These are phyloP conservation scores for Ophiostoma quercus DNA, from an alignment of 2,329 filamentous ascomycete species.

Conservation along the genomic window DNA sequence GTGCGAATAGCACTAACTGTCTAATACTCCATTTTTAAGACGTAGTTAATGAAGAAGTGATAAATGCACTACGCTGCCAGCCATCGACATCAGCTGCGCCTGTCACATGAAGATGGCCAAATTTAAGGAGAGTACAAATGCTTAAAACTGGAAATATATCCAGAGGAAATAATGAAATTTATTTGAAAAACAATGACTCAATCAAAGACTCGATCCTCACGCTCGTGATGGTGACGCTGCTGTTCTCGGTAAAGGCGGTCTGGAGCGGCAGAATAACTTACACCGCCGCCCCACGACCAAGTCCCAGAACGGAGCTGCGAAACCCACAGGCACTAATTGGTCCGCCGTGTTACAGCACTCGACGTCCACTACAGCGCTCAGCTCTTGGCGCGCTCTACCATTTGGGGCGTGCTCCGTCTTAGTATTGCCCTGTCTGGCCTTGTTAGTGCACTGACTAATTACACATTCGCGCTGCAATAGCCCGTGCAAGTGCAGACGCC, in stretches of 20 bases:
- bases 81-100: not conserved
- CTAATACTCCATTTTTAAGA: not conserved
- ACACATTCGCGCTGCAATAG: not conserved
- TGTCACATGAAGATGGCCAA: not conserved
- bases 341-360: not conserved
- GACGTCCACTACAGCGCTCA: not conserved
- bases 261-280: not conserved
- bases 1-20: not conserved
- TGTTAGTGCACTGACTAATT: constrained; percentile 1
- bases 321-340: not conserved
- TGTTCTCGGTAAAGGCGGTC: not conserved
- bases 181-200: not conserved
- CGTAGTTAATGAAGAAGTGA: not conserved
- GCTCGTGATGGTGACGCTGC: too few relatives aligned
- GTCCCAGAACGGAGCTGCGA: not conserved
- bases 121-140: not conserved
- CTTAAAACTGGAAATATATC: not conserved
- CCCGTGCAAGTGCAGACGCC: not conserved
- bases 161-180: not conserved
- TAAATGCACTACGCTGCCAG: not conserved
- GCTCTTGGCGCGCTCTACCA: not conserved
- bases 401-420: not conserved
- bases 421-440: not conserved
- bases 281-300: constrained; percentile 1
- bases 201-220: too few relatives aligned